Evolutionary conservation across 2,329 filamentous ascomycete genomes (phyloP).

Genomic region (Mollisiaceae sp.): DNA sequence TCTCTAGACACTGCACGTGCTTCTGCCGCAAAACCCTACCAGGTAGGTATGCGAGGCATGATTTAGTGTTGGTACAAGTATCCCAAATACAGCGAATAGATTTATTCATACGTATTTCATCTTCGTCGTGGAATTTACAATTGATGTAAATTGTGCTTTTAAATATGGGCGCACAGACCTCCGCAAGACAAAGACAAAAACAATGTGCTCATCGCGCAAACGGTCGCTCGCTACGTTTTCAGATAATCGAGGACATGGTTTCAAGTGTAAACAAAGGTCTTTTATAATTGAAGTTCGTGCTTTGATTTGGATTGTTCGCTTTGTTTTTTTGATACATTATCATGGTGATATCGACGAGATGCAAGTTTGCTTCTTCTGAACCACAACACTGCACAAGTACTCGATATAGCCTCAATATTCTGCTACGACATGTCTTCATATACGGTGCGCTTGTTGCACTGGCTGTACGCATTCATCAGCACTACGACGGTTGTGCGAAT

Average conservation of each 20-base stretch:
- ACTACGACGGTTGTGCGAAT: neutral
- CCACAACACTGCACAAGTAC: neutral
- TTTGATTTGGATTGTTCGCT: constrained; percentile 1
- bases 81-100: too few species aligned
- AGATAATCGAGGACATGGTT: neutral
- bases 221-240: neutral
- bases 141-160: too few species aligned
- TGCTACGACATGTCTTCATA: neutral
- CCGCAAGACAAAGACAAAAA: neutral
- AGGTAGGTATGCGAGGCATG: too few species aligned
- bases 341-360: neutral
- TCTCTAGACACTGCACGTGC: too few species aligned
- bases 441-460: neutral
- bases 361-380: neutral
- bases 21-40: too few species aligned
- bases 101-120: too few species aligned
- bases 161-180: neutral
- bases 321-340: neutral
- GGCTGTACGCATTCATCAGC: neutral
- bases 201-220: constrained; percentile 2
- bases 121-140: too few species aligned
- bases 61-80: too few species aligned
- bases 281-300: neutral
- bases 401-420: neutral
- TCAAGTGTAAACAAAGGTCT: constrained; percentile 1